A percentile compares a stretch with the other conserved stretches of the same genome.
phyloP scores from a whole-genome alignment of 2,329 filamentous ascomycete genomes.

The Coniella vitis region DNA sequence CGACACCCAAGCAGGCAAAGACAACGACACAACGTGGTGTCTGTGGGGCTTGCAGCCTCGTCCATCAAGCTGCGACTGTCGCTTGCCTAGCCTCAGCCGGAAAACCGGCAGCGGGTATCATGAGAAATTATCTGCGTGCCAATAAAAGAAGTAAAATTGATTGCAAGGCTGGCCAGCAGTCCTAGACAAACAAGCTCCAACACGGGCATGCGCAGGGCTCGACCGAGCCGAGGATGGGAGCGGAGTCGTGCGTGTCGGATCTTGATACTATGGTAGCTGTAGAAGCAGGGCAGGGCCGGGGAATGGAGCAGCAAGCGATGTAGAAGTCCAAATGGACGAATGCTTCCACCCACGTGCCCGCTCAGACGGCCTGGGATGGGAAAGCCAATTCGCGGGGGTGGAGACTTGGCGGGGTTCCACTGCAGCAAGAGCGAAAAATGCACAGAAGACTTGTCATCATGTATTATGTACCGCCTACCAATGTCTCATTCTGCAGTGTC shows the following conservation, averaged over 20 bases:
- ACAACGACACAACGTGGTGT: no score
- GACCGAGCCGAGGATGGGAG: no score
- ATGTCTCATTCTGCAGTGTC: no score
- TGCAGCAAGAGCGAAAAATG: no score
- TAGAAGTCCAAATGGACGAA: background rate
- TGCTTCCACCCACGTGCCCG: conserved; percentile 6
- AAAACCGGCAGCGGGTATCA: background rate
- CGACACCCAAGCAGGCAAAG: background rate
- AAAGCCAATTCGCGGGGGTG: background rate
- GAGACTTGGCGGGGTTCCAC: background rate
- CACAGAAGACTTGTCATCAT: background rate
- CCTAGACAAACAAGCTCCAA: no score
- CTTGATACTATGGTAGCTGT: no score
- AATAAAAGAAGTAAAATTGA: background rate
- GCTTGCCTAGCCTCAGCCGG: background rate
- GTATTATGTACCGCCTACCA: no score
- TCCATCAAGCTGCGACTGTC: background rate
- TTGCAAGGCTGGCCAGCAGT: background rate
- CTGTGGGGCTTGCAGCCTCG: no score
- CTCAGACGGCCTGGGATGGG: background rate
- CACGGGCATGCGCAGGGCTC: background rate
- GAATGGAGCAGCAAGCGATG: no score
- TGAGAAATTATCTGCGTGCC: background rate
- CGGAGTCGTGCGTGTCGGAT: no score
- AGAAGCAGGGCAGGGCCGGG: no score